Percentiles rank a stretch among this genome's conserved stretches.
These are phyloP conservation scores for Ganoderma sp. DNA, from an alignment of 1,284 basidiomycete species.

Conservation along the genomic window DNA sequence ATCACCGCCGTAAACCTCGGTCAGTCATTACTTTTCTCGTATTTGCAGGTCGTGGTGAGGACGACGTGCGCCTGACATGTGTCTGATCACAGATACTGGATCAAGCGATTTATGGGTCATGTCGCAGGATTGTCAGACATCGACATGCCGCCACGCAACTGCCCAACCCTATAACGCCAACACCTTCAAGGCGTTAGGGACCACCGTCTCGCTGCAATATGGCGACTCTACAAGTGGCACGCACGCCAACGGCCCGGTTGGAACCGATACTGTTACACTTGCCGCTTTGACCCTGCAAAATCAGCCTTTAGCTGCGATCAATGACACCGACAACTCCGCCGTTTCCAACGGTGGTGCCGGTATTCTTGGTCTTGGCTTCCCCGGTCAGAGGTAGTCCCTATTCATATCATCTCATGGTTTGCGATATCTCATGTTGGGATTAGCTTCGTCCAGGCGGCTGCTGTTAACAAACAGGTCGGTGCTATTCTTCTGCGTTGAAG, in stretches of 20 bases:
- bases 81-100: conserved; percentile 38
- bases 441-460: conserved; percentile 48
- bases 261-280: conserved; percentile 43
- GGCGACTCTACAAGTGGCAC: conserved; percentile 48
- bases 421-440: background rate
- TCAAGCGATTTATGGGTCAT: conserved; percentile 44
- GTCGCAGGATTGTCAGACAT: conserved; percentile 36
- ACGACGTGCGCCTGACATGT: conserved; percentile 5
- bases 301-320: conserved; percentile 45
- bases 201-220: conserved; percentile 40
- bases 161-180: conserved; percentile 36
- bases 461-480: conserved; percentile 44
- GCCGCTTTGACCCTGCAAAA: conserved; percentile 44
- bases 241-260: conserved; percentile 44
- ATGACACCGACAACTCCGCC: conserved; percentile 45
- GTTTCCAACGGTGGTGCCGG: conserved; percentile 46
- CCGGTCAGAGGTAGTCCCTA: conserved; percentile 41
- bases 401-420: background rate
- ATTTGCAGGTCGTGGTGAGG: background rate
- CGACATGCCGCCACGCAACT: conserved; percentile 31
- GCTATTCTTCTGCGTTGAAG: background rate
- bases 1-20: conserved; percentile 41
- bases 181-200: conserved; percentile 38
- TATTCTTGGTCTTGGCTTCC: conserved; percentile 50
- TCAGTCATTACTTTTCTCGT: conserved; percentile 19